Evolutionary conservation across 495 filamentous ascomycete species (phyloP), one percentile per base, ranked within the genome.

Genomic region (Neurospora sp.): DNA sequence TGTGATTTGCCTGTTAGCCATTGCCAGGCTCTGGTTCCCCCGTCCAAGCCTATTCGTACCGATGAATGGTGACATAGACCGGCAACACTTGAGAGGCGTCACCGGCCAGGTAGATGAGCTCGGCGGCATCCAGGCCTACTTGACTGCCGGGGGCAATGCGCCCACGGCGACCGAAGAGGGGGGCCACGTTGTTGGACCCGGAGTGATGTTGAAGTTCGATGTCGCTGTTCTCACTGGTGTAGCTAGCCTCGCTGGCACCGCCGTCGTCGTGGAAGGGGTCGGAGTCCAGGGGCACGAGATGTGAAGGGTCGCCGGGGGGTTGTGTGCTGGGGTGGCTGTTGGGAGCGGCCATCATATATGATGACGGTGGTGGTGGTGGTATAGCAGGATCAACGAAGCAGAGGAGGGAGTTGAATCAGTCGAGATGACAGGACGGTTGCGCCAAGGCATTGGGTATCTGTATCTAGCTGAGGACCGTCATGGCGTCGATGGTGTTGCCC

Each of bases 1-100:
- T 77, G 70, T 9, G 45, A 24, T 62, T 62, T 31, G 54, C 3
- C 54, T 62, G 54, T 62, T 31, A 31, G 62, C 73, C 78, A 71
- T 82, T 81, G 21, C 81, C 83, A 69, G 77, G 80, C 34, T 82
- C 79, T 62, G 59, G 83, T 77, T 73, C 77, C 72, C 24, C 81
- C 79, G 11, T 59, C 70, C 28, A 10, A n/a, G 42, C 13, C 19
- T n/a, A 36, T 31, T 11, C 75, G 71, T 76, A 82, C 80, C 83
- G 77, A 76, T 86, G 85, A 71, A 87, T 87, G 31, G 80, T 85
- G 34, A 81, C 78, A 74, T 86, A 87, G 36, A 85, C 81, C 37
- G 83, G 81, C 74, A 85, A 66, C 28, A 70, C 71, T 7, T 62
- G 54, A 31, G 28, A 36, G 70, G 70, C 39, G 31, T 69, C 71